A percentile compares a stretch with the other conserved stretches of the same genome.
Evolutionary conservation across 768 basidiomycete species (phyloP).

Genomic region (Serpula lacrymans): DNA sequence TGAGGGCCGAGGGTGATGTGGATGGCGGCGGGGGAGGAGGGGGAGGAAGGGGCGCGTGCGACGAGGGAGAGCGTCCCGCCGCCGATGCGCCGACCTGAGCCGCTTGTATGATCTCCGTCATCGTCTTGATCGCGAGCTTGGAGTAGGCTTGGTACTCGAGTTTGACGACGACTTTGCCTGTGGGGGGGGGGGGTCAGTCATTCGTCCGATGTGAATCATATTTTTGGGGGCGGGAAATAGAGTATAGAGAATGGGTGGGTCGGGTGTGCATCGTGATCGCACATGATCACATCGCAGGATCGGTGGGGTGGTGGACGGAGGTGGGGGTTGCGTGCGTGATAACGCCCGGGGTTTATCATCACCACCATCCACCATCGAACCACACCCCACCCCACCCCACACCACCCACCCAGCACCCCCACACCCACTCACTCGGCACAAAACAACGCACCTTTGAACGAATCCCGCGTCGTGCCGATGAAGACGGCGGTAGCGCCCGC

Average conservation of each 20-base stretch:
- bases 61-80: constrained; percentile 11
- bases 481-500: constrained; percentile 77
- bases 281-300: too few species aligned
- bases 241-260: constrained; percentile 9
- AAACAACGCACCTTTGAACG: constrained; percentile 62
- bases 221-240: constrained; percentile 3
- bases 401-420: too few species aligned
- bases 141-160: constrained; percentile 85
- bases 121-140: constrained; percentile 74
- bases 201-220: too few species aligned
- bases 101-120: constrained; percentile 54
- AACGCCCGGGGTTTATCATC: too few species aligned
- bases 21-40: constrained; percentile 30
- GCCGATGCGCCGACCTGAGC: constrained; percentile 46
- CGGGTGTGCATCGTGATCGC: not conserved
- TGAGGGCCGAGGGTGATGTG: constrained; percentile 17
- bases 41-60: too few species aligned
- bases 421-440: not conserved
- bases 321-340: too few species aligned
- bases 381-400: too few species aligned
- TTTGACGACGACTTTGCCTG: constrained; percentile 68
- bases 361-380: too few species aligned
- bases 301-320: too few species aligned
- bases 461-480: constrained; percentile 83
- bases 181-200: too few species aligned